These are phyloP conservation scores for Flaveria ramosissima DNA, from an alignment of 129 eudicot genomes.

Conservation along the genomic window DNA sequence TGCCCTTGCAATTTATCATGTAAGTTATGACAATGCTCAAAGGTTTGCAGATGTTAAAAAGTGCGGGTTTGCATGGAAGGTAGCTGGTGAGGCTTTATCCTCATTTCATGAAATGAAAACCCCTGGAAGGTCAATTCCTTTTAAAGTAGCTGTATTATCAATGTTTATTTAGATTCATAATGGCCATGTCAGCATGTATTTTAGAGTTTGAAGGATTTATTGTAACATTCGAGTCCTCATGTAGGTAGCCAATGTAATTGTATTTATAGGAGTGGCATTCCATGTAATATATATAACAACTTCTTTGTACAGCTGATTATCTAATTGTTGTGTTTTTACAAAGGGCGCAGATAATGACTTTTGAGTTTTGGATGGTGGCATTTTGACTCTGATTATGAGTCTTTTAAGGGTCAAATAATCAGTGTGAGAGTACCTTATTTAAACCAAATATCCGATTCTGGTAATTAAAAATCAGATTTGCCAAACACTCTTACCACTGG, in stretches of 20 bases:
- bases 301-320: slow-evolving; percentile 3
- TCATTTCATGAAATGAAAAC: slow-evolving; percentile 28
- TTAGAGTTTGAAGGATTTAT: background rate
- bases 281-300: slow-evolving; percentile 21
- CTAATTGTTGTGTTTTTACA: background rate
- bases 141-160: slow-evolving; percentile 32
- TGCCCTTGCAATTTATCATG: slow-evolving; percentile 62
- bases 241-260: slow-evolving; percentile 25
- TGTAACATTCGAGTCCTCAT: slow-evolving; percentile 16
- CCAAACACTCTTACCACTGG: too few species aligned
- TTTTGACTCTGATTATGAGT: background rate
- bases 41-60: slow-evolving; percentile 17
- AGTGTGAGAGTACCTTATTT: too few species aligned
- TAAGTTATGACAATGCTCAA: slow-evolving; percentile 50
- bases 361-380: slow-evolving; percentile 13
- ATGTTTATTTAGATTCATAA: slow-evolving; percentile 22
- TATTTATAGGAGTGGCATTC: slow-evolving; percentile 10
- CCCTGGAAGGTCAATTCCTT: slow-evolving; percentile 36
- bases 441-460: too few species aligned
- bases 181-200: background rate
- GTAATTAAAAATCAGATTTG: too few species aligned
- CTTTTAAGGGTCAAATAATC: too few species aligned
- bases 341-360: background rate
- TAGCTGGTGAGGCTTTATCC: slow-evolving; percentile 73
- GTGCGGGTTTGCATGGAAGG: slow-evolving; percentile 87